These are phyloP conservation scores for Gigaspora rosea DNA, from an alignment of 192 early-diverging fungal species.

Conservation along the genomic window DNA sequence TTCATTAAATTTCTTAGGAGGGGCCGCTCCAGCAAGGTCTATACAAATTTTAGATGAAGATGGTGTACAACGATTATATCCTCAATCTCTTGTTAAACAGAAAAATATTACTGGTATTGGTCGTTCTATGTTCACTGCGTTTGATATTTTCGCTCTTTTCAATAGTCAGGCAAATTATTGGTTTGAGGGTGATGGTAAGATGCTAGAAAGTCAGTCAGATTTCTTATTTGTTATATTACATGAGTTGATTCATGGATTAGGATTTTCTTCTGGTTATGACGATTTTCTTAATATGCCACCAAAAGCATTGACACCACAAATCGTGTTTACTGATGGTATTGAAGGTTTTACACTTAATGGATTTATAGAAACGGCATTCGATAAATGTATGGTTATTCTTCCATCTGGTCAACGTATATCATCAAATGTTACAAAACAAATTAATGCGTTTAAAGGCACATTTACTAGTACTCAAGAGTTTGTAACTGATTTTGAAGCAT, in stretches of 20 bases:
- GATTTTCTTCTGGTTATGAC: constrained; percentile 43
- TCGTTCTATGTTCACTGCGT: constrained; percentile 26
- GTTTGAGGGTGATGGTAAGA: constrained; percentile 39
- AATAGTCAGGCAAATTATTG: constrained; percentile 41
- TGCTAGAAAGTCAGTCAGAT: constrained; percentile 37
- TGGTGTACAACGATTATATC: constrained; percentile 38
- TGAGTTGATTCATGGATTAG: constrained; percentile 50
- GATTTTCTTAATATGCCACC: constrained; percentile 22
- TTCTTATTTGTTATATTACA: constrained; percentile 43
- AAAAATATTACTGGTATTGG: constrained; percentile 12
- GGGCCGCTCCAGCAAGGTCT: constrained; percentile 38
- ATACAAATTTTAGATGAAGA: constrained; percentile 40
- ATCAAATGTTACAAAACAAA: background rate
- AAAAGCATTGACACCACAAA: constrained; percentile 33
- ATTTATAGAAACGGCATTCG: constrained; percentile 32
- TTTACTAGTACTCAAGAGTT: background rate
- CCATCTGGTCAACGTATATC: background rate
- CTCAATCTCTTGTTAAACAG: constrained; percentile 48
- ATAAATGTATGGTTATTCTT: constrained; percentile 28
- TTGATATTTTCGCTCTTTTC: constrained; percentile 45
- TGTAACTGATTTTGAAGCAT: background rate
- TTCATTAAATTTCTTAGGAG: constrained; percentile 27
- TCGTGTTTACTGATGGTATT: background rate
- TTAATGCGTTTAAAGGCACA: constrained; percentile 3
- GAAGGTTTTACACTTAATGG: constrained; percentile 8